A percentile compares a stretch with the other conserved stretches of the same genome.
Conservation (phyloP, 208 protist species). For the Phytomonas sp. region DNA sequence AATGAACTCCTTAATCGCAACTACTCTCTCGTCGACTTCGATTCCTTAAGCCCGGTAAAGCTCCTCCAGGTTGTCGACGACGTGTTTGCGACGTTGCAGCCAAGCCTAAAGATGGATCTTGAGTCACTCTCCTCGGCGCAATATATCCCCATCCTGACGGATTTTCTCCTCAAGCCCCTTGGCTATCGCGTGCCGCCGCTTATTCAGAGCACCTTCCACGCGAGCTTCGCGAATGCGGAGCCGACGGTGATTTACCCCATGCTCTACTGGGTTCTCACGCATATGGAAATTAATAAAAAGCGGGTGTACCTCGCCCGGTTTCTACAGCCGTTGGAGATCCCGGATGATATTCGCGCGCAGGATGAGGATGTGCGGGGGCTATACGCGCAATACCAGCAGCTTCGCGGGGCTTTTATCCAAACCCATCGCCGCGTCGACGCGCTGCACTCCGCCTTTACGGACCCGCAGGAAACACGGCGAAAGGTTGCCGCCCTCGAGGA, state of each 20-base stretch:
- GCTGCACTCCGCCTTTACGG: conserved; percentile 55
- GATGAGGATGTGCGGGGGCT: conserved; percentile 84
- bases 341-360: conserved; percentile 74
- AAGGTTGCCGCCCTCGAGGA: conserved; percentile 67
- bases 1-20: conserved; percentile 58
- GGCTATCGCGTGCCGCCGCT: conserved; percentile 75
- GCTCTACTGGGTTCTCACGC: conserved; percentile 84
- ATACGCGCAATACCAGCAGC: conserved; percentile 78
- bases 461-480: conserved; percentile 67
- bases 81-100: conserved; percentile 71
- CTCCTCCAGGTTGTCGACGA: conserved; percentile 84
- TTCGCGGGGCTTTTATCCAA: conserved; percentile 71
- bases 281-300: conserved; percentile 83
- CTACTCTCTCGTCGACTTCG: conserved; percentile 87
- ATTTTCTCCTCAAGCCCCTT: conserved; percentile 77
- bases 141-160: conserved; percentile 50
- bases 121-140: conserved; percentile 30
- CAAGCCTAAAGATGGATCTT: conserved; percentile 55
- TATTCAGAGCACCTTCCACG: conserved; percentile 56
- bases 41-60: conserved; percentile 40
- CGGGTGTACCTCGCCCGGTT: conserved; percentile 87
- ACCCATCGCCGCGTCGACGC: conserved; percentile 76
- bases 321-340: conserved; percentile 78
- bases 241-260: conserved; percentile 81
- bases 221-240: conserved; percentile 69